Evolutionary conservation across 148 eudicot species (phyloP).

Genomic region (Polygonum aviculare): DNA sequence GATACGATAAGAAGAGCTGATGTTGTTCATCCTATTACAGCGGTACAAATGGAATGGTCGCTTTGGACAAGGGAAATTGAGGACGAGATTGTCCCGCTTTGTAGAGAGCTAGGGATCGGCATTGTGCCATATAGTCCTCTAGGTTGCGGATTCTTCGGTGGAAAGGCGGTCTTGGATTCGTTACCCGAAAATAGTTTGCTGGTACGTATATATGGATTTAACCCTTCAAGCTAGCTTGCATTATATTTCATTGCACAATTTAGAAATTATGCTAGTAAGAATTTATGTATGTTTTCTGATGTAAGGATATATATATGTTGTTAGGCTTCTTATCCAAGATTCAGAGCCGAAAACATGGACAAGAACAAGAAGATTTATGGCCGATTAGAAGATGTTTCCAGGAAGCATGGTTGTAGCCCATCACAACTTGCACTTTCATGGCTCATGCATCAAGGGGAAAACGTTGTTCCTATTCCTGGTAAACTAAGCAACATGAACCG

Average conservation of each 20-base stretch:
- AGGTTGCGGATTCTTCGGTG: conserved; percentile 74
- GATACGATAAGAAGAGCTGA: conserved; percentile 14
- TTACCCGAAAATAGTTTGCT: conserved; percentile 39
- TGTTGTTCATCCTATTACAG: conserved; percentile 13
- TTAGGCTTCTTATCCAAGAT: conserved; percentile 53
- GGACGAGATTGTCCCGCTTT: conserved; percentile 13
- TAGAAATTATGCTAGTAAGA: too few relatives aligned
- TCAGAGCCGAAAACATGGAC: conserved; percentile 46
- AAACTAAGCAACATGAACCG: background rate
- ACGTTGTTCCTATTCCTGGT: conserved; percentile 76
- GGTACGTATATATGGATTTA: conserved; percentile 20
- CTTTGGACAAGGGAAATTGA: conserved; percentile 16
- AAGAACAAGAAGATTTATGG: conserved; percentile 55
- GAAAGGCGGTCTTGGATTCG: conserved; percentile 58
- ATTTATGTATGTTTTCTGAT: too few relatives aligned
- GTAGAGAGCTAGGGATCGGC: conserved; percentile 81
- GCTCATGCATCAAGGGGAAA: conserved; percentile 74
- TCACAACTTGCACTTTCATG: conserved; percentile 76
- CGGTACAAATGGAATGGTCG: conserved; percentile 16
- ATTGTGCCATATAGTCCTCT: conserved; percentile 74
- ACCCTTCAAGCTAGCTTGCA: too few relatives aligned
- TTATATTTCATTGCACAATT: too few relatives aligned
- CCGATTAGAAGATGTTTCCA: conserved; percentile 40
- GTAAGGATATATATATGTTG: background rate
- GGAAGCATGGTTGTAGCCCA: conserved; percentile 50